A percentile compares a stretch with the other conserved stretches of the same genome.
These are phyloP conservation scores for Venturia nashicola DNA, from an alignment of 2,329 filamentous ascomycete species.

Conservation along the genomic window DNA sequence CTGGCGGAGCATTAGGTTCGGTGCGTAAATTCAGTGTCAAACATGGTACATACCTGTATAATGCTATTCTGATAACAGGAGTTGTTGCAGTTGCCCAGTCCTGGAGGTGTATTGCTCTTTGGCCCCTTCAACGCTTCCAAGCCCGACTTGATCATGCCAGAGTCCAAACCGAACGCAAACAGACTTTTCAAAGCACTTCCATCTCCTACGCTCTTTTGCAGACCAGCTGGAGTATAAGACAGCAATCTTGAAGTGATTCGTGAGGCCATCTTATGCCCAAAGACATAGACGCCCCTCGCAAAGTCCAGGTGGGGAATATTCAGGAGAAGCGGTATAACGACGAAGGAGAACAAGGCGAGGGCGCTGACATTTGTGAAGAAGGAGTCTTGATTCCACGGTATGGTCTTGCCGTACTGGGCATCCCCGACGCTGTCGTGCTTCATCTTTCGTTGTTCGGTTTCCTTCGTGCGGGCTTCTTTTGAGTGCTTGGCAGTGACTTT, in stretches of 20 bases:
- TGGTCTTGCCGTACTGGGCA: background rate
- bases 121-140: background rate
- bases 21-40: background rate
- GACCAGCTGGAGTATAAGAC: background rate
- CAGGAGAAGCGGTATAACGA: background rate
- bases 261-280: background rate
- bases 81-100: slow-evolving; percentile 84
- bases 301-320: background rate
- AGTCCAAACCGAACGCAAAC: slow-evolving; percentile 1
- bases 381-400: background rate
- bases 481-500: background rate
- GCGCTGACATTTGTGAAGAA: background rate
- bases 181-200: slow-evolving; percentile 1
- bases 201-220: background rate
- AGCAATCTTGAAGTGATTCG: background rate
- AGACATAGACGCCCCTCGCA: background rate
- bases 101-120: slow-evolving; percentile 30
- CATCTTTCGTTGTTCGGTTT: background rate
- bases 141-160: background rate
- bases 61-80: slow-evolving; percentile 98
- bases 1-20: background rate
- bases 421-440: background rate
- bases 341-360: background rate
- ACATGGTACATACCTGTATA: slow-evolving; percentile 47
- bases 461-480: background rate